Evolutionary conservation across 2,329 filamentous ascomycete genomes (phyloP), one percentile per base, ranked within the genome.

Genomic region (Alternaria sp.): DNA sequence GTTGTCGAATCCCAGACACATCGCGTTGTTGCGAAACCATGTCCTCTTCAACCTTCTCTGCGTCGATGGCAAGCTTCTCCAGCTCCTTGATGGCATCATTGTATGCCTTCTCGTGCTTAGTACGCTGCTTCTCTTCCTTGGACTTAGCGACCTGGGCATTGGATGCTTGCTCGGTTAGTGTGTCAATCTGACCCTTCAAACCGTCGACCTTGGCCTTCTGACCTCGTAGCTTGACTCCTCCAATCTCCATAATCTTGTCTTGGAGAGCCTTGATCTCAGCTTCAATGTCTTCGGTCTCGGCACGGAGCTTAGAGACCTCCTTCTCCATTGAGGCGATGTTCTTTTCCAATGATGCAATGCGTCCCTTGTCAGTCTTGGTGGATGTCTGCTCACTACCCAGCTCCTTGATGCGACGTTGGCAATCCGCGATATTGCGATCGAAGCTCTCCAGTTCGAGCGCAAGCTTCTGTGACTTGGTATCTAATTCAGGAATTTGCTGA

Each of bases 181-280:
- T 86, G 46, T 89, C 83, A 55, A 98, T 93, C 74, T 96, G 89
- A 70, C 93, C 90, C 75, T 96, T 97, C 63, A 77, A 82, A 6
- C 88, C 86, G 74, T 98, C 94, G 33, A 99, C 93, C 81, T 91
- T 96, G 61, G 92, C 88, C 69, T 95, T 93, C 75, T 99, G 94
- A 17, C 89, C 86, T 54, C 95, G 89, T 17, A 99, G 87, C 79
- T 92, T 93, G 71, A 98, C 93, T 78, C 95, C 95, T 72, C 95
- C 95, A 63, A 97, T 90, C 78, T 97, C 90, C 95, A 99, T 98
- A 72, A 99, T 99, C 82, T 93, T 96, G 83, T 95, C 90, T 75
- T 99, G 94, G 1, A 99, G 83, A 21, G 85, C 85, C 79, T 96
- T 94, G 79, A 99, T 98, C 77, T 98, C 95, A 26, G 89, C 88